Conservation (phyloP, 164 flowering plant species). For the Nelumbo lutea region DNA sequence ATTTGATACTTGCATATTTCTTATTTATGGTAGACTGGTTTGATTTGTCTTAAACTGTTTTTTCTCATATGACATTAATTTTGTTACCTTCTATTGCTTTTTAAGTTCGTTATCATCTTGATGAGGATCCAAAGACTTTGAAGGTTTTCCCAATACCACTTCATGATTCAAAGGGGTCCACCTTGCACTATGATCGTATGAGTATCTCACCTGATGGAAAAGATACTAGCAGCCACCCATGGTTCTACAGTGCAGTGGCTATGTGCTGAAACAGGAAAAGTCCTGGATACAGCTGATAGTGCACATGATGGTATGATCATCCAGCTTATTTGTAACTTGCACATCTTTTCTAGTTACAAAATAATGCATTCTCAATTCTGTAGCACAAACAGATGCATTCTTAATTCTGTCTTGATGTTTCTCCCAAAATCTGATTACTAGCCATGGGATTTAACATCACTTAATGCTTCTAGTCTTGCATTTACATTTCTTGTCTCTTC, state of each 20-base stretch:
- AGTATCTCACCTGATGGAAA: constrained; percentile 88
- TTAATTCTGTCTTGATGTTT: no score
- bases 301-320: constrained; percentile 80
- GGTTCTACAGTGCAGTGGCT: constrained; percentile 87
- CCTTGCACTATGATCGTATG: constrained; percentile 81
- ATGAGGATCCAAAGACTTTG: constrained; percentile 93
- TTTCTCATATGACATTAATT: neutral
- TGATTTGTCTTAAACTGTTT: neutral
- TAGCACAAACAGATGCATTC: no score
- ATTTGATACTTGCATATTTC: neutral
- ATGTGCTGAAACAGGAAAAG: constrained; percentile 67
- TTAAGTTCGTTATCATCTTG: constrained; percentile 90
- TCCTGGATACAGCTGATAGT: constrained; percentile 83
- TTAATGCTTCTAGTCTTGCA: no score
- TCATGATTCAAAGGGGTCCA: constrained; percentile 55
- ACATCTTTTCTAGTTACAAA: neutral
- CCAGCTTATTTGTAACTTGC: neutral
- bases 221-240: constrained; percentile 75
- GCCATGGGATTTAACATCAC: no score
- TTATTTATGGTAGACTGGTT: neutral
- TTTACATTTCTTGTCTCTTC: no score
- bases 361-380: no score
- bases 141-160: constrained; percentile 93
- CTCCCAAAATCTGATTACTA: no score
- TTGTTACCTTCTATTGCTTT: constrained; percentile 4